Evolutionary conservation across 495 filamentous ascomycete genomes (phyloP), one percentile per base, ranked within the genome.

Genomic region (Trichoderma erinaceum): DNA sequence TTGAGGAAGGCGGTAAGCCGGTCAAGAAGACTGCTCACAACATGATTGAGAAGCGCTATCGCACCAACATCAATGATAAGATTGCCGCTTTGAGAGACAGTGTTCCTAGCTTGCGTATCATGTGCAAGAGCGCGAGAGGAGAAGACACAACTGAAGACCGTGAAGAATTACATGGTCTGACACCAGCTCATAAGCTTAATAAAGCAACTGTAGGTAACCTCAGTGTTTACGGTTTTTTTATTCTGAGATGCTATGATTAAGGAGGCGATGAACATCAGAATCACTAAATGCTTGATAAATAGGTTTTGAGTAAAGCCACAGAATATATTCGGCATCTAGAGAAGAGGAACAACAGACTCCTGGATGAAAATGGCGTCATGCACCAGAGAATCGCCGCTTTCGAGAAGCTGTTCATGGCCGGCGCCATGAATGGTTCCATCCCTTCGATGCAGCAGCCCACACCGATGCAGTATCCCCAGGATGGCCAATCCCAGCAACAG

Each of bases 1-100:
- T 82, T 13, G 78, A 81, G 29, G 83, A 81, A 8, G 86, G 87
- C 73, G 87, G 90, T 50, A 88, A 89, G 46, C 91, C 92, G 1
- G 85, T 92, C 12, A 97, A 96, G 82, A 97, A 97, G 81, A 93
- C 93, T 58, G 91, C 94, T 21, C 94, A 99, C 75, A 97, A 97
- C 73, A 92, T 97, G 84, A 96, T 99, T 68, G 94, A 99, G 78
- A 97, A 97, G 80, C 83, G 94, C 68, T 99, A 99, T 76, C 88
- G 94, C 69, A 96, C 89, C 23, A 99, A 99, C 73, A 80, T 99
- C 66, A 97, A 97, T 71, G 93, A 97, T 71, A 99, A 97, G 79
- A 97, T 99, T 71, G 89, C 92, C 66, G 92, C 92, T 61, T 79
- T 99, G 65, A 83, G 92, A 72, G 91, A 96, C 75, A 92, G 91